Evolutionary conservation across 495 filamentous ascomycete genomes (phyloP), one percentile per base, ranked within the genome.

Genomic region (Xylaria venustula): DNA sequence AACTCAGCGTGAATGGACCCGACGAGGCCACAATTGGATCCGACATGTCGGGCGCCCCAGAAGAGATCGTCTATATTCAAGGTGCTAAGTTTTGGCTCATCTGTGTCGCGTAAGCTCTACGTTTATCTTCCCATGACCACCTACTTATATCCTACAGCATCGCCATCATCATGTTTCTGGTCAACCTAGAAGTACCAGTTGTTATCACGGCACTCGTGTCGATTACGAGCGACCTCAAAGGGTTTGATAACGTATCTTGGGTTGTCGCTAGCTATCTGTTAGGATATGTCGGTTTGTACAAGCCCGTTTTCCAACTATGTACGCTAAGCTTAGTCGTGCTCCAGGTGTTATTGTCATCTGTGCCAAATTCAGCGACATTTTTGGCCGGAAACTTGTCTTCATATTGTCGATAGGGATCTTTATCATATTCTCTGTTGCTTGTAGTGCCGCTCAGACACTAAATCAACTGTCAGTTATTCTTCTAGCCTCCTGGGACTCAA

Each of bases 341-440:
- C n/a, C 20, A 64, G 65, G 42, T 1, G 17, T 61, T 4, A 57
- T 66, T 8, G 68, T 77, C 2, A 70, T 81, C 28, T 77, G 67
- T 49, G 64, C 77, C 1, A 75, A 78, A 34, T 25, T 78, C 2
- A 75, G 73, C 59, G 79, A 81, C 54, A 63, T 77, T 3, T 62
- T 74, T 14, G 78, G 77, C 6, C 72, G 73, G 3, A 72, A 78
- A 62, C 55, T 63, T 23, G 64, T 73, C 8, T 66, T 75, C 32
- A 34, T 75, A 1, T 6, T 50, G 0, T 71, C 73, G 5, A 65
- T 73, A 7, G 28, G 72, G 0, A 46, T 79, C 19, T 83, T 83
- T 61, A 60, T 69, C 25, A 65, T 61, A 11, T 80, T 79, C 48
- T 80, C 79, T 0, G 65, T 59, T 0, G 75, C 62, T 2, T 77